phyloP scores from a whole-genome alignment of 306 rosid species.

The Cicer arietinum region DNA sequence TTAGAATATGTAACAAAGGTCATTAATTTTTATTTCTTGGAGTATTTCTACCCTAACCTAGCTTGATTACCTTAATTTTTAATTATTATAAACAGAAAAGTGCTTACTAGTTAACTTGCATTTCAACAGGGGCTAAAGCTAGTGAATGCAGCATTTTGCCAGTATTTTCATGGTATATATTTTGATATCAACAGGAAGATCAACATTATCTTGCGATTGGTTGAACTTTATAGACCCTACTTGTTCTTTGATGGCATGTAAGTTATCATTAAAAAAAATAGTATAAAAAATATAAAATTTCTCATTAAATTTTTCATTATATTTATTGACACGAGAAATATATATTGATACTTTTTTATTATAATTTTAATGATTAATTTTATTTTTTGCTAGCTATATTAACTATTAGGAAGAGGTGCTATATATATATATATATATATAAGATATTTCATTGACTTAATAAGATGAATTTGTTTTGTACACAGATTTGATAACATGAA shows the following conservation, averaged over 20 bases:
- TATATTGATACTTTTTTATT: too few species aligned
- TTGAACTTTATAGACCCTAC: slow-evolving; percentile 74
- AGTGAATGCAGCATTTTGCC: slow-evolving; percentile 62
- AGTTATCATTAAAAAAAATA: slow-evolving; percentile 25
- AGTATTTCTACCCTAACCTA: too few species aligned
- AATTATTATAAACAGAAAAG: neutral
- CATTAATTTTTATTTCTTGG: too few species aligned
- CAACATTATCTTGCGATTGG: slow-evolving; percentile 62
- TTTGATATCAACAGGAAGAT: slow-evolving; percentile 59
- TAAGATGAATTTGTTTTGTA: slow-evolving; percentile 1
- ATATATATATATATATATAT: too few species aligned
- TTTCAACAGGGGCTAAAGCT: slow-evolving; percentile 63
- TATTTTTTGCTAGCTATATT: too few species aligned
- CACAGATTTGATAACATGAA: slow-evolving; percentile 76
- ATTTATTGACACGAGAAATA: too few species aligned
- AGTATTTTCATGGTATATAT: slow-evolving; percentile 55
- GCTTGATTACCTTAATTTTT: too few species aligned
- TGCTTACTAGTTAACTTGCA: neutral
- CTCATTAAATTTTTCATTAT: too few species aligned
- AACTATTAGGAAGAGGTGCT: too few species aligned
- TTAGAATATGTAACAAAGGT: too few species aligned
- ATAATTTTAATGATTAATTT: neutral
- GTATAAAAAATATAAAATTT: too few species aligned
- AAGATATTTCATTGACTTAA: neutral
- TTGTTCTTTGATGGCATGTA: slow-evolving; percentile 76